A percentile compares a stretch with the other conserved stretches of the same genome.
These are phyloP conservation scores for Solanum chmielewskii DNA, from an alignment of 257 asterid species.

Conservation along the genomic window DNA sequence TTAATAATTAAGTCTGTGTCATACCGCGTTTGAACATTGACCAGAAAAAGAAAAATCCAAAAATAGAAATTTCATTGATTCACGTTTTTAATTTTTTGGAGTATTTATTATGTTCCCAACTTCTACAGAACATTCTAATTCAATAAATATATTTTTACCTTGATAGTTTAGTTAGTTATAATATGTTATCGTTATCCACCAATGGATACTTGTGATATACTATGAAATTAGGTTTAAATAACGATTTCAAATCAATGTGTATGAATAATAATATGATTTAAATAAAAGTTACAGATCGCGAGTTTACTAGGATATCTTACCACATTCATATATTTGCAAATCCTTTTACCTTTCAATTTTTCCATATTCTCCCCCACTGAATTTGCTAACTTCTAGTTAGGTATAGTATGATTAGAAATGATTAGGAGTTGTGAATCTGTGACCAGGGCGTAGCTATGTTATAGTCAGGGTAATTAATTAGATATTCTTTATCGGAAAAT, in stretches of 20 bases:
- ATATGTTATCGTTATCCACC: not conserved
- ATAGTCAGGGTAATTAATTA: too few species aligned
- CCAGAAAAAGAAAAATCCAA: not conserved
- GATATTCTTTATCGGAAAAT: rapidly evolving
- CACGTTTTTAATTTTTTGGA: not conserved
- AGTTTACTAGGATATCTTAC: not conserved
- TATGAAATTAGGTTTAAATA: not conserved
- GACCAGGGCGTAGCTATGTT: not conserved
- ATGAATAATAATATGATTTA: not conserved
- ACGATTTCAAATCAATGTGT: too few species aligned
- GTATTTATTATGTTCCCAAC: not conserved
- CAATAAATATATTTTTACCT: not conserved
- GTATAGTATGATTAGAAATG: not conserved
- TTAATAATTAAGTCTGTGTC: not conserved
- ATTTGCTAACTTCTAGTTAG: not conserved
- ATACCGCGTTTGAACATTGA: not conserved
- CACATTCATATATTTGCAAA: not conserved
- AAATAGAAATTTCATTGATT: not conserved
- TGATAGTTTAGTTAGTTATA: not conserved
- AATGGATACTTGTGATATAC: not conserved
- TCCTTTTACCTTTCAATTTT: not conserved
- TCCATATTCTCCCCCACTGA: not conserved
- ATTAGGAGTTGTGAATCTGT: not conserved
- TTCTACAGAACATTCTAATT: not conserved
- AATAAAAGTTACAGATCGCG: not conserved